phyloP scores from a whole-genome alignment of 2,329 filamentous ascomycete genomes.

The Chrysosporium queenslandicum region DNA sequence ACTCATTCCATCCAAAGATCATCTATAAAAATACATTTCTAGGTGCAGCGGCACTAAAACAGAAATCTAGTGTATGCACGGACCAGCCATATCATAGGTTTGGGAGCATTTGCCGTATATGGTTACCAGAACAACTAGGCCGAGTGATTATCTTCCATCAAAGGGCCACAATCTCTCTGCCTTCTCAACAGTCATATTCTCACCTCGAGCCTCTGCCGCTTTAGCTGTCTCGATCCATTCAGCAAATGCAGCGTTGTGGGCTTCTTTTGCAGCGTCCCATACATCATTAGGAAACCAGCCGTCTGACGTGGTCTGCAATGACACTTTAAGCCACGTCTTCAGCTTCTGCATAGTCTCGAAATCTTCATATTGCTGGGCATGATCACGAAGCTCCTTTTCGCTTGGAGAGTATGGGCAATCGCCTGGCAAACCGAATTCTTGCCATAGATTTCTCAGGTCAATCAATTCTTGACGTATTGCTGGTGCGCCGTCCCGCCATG shows the following conservation, averaged over 20 bases:
- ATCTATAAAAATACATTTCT: too few species aligned
- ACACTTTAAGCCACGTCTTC: slow-evolving; percentile 23
- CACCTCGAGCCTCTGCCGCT: slow-evolving; percentile 8
- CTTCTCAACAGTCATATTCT: slow-evolving; percentile 12
- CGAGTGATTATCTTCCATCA: slow-evolving; percentile 12
- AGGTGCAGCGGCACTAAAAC: too few species aligned
- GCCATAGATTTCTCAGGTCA: slow-evolving; percentile 24
- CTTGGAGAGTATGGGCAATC: slow-evolving; percentile 22
- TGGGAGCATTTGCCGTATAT: too few species aligned
- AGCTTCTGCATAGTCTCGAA: slow-evolving; percentile 25
- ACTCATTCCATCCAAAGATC: too few species aligned
- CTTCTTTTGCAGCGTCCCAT: slow-evolving; percentile 24
- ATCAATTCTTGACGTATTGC: slow-evolving; percentile 27
- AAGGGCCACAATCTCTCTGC: slow-evolving; percentile 16
- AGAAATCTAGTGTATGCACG: too few species aligned
- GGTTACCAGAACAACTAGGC: too few species aligned
- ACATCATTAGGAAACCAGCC: slow-evolving; percentile 27
- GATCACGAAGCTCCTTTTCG: slow-evolving; percentile 22
- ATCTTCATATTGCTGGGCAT: slow-evolving; percentile 24
- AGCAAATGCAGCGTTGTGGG: slow-evolving; percentile 23
- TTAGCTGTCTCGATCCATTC: slow-evolving; percentile 22
- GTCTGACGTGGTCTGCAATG: slow-evolving; percentile 25
- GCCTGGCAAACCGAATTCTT: slow-evolving; percentile 21
- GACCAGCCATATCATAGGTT: too few species aligned
- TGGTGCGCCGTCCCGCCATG: slow-evolving; percentile 23